These are phyloP conservation scores for Aspergillus japonicus DNA, from an alignment of 2,329 filamentous ascomycete species.

Conservation along the genomic window DNA sequence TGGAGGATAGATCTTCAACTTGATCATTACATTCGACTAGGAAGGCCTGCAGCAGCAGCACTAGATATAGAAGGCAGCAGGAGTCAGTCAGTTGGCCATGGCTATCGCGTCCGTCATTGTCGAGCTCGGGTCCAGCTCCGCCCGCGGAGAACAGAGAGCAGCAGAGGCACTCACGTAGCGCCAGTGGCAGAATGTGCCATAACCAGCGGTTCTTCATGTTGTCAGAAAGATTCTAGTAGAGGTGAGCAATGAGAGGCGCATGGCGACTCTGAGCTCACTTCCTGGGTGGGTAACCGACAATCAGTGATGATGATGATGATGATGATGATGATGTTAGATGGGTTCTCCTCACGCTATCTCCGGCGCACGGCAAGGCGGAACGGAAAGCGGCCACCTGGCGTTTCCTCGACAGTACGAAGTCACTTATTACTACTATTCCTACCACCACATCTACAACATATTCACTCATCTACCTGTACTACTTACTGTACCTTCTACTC, in stretches of 20 bases:
- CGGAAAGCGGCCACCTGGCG: conserved; percentile 39
- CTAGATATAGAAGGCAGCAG: too few species aligned
- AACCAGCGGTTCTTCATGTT: conserved; percentile 37
- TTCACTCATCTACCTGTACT: neutral
- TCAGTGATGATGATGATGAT: too few species aligned
- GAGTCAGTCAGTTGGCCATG: conserved; percentile 20
- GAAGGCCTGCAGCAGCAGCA: conserved; percentile 24
- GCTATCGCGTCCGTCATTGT: conserved; percentile 6
- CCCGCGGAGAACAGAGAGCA: conserved; percentile 4
- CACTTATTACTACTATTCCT: too few species aligned
- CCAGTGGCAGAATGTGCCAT: conserved; percentile 34
- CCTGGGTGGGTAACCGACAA: neutral
- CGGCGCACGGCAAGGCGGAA: conserved; percentile 14
- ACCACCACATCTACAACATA: too few species aligned
- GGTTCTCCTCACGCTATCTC: neutral
- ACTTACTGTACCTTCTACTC: neutral
- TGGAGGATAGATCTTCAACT: conserved; percentile 17
- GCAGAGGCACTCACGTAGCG: conserved; percentile 31
- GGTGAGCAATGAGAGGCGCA: conserved; percentile 31
- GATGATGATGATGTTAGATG: too few species aligned
- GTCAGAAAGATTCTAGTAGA: conserved; percentile 22
- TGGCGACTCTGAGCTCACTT: conserved; percentile 26
- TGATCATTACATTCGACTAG: conserved; percentile 25
- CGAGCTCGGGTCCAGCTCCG: conserved; percentile 5
- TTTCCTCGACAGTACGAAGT: conserved; percentile 7